These are phyloP conservation scores for Acanthamoeba sp. DNA, from an alignment of 208 protist species.

Conservation along the genomic window DNA sequence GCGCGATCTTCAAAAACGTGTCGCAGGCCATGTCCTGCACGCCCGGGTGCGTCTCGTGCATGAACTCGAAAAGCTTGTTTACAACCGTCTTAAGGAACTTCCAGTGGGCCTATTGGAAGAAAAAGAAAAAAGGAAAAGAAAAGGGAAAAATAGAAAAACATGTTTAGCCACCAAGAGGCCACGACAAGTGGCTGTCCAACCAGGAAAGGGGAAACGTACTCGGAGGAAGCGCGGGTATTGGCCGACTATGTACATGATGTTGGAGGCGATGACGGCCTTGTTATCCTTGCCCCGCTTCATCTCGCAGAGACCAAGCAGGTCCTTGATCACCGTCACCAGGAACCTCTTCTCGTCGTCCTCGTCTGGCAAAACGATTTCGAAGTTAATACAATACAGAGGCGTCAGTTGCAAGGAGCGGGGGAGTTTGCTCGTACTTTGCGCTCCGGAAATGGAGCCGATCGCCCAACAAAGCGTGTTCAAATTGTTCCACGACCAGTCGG, in stretches of 20 bases:
- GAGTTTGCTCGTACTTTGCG: slow-evolving; percentile 89
- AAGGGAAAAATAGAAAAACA: too few species aligned
- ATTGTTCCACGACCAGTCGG: slow-evolving; percentile 96
- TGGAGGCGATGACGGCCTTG: slow-evolving; percentile 98
- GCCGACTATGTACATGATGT: slow-evolving; percentile 99
- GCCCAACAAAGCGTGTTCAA: slow-evolving; percentile 99
- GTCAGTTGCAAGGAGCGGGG: background rate
- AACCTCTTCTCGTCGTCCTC: slow-evolving; percentile 98
- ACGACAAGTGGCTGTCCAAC: slow-evolving; percentile 83
- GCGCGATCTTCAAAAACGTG: slow-evolving; percentile 99
- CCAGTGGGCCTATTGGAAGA: slow-evolving; percentile 93
- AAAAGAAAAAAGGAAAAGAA: background rate
- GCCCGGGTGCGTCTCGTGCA: slow-evolving; percentile 98
- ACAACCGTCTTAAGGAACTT: slow-evolving; percentile 99
- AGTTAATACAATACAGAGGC: slow-evolving; percentile 22
- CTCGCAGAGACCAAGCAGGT: slow-evolving; percentile 98
- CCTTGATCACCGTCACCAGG: slow-evolving; percentile 98
- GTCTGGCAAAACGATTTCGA: slow-evolving; percentile 61
- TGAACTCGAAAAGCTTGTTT: slow-evolving; percentile 99
- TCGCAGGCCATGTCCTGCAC: slow-evolving; percentile 99
- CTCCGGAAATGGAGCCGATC: slow-evolving; percentile 98
- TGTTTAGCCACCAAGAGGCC: background rate
- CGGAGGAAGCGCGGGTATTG: slow-evolving; percentile 98
- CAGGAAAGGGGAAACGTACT: slow-evolving; percentile 71
- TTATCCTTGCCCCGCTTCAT: slow-evolving; percentile 96